Base-by-base conservation (phyloP, 768 basidiomycete genomes). In the Amanita muscaria region DNA sequence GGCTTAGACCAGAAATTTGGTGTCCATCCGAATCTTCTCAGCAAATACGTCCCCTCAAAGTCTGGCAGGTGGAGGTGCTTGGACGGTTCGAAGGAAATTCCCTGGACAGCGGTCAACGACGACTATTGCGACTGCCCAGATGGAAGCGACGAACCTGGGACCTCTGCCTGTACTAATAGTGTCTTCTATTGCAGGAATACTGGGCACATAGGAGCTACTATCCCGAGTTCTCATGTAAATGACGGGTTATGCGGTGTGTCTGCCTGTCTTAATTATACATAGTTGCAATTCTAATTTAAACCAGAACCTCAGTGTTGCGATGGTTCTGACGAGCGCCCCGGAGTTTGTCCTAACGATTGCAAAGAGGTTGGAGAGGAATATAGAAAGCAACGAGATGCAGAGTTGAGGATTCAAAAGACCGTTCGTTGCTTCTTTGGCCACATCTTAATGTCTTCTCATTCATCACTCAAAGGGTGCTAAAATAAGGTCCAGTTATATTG, bases 61-160 rank as follows among this genome's bases (percentile, higher is more conserved):
- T 68, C 72, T 18, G 74, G 70, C 46, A 67, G 62, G 19, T 94
- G 90, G 86, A 73, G 65, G 50, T 96, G 91, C 64, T 64, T 94
- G 48, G 83, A 92, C 54, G 84, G 82, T 16, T 81, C 79, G 0
- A 82, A 80, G 56, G 72, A 77, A 49, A 88, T 97, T 51, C 65
- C 81, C 2, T 90, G 82, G 80, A 63, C 67, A 25, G 79, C 85
- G 15, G 80, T 96, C 19, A 96, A 97, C 60, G 89, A 97, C 57
- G 91, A 97, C 62, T 90, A 81, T 55, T 97, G 92, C 57, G 92
- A 97, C 65, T 97, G 92, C 58, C 70, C 72, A 23, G 92, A 96
- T 56, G 91, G 91, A n/a, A 91, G 86, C 51, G 92, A 97, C 52
- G 92, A 97, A 59, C 92, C 92, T 60, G 92, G 92, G 83, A 93